Base-by-base conservation (phyloP, 1,284 basidiomycete species). In the Grifola frondosa region DNA sequence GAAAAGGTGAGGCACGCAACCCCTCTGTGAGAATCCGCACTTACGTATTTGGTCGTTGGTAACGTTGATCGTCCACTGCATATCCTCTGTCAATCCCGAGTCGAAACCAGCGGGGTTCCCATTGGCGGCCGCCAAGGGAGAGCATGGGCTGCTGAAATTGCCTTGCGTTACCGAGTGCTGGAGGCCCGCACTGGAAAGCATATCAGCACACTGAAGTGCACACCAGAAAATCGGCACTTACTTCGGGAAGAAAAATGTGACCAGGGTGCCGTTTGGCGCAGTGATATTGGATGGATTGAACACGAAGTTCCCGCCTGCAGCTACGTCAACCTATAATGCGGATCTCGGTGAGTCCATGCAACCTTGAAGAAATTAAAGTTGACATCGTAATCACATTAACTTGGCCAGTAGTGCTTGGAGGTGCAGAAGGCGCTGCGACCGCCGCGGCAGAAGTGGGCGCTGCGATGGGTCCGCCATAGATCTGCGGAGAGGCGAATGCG, bases 131-230 rank as follows among this genome's bases (percentile, higher is more conserved):
- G 61, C 60, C 33, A 80, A 65, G 44, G 69, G 67, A 6, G 68
- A 71, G 60, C 78, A 81, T 13, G 78, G 78, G 16, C 57, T 55
- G 12, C 37, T 62, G 50, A 80, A 78, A 10, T 70, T 65, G 13
- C 72, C 74, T 55, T 81, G 77, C 2, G 78, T 78, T 6, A 81
- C 77, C 5, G 77, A 79, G 58, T 80, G 77, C 4, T 61, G 23
- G 11, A 70, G 24, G 24, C 36, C 44, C 21, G 28, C 36, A 34
- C 48, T 54, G 28, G 32, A 37, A 21, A 25, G 16, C 3, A 23
- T 5, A 34, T 31, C 3, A 39, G 16, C 33, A 20, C 25, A n/a
- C 10, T 1, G 15, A 19, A 19, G 9, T 30, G 3, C 17, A 16
- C n/a, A 11, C 6, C 19, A 8, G 25, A 21, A 11, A 12, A 52